phyloP scores from a whole-genome alignment of 257 asterid genomes.

The Rauvolfia tetraphylla region DNA sequence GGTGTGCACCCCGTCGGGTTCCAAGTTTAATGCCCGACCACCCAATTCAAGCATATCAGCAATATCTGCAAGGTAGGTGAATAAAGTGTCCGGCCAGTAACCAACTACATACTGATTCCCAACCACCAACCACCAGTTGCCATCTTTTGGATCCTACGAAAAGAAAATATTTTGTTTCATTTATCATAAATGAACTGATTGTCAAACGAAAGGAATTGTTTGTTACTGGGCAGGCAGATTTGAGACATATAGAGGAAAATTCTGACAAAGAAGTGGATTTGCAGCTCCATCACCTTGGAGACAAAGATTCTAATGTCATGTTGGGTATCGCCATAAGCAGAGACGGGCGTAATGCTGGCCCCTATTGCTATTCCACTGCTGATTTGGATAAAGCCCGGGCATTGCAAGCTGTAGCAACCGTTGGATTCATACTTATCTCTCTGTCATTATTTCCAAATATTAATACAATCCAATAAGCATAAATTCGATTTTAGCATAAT shows the following conservation, averaged over 20 bases:
- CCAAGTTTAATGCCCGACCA: constrained; percentile 72
- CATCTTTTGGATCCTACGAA: constrained; percentile 69
- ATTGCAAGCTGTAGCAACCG: constrained; percentile 77
- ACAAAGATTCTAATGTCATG: constrained; percentile 74
- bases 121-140: constrained; percentile 80
- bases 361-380: constrained; percentile 68
- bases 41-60: constrained; percentile 84
- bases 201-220: too few species aligned
- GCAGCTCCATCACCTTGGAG: constrained; percentile 60
- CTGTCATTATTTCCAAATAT: constrained; percentile 45
- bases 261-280: constrained; percentile 6
- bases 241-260: too few species aligned
- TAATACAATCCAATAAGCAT: constrained; percentile 15
- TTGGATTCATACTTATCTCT: constrained; percentile 79
- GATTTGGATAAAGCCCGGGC: constrained; percentile 78
- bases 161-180: not conserved
- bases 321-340: constrained; percentile 49
- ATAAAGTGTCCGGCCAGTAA: constrained; percentile 71
- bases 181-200: too few species aligned
- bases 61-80: constrained; percentile 53
- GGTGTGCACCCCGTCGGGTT: constrained; percentile 63
- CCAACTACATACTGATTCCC: constrained; percentile 53
- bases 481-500: constrained; percentile 15
- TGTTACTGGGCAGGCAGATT: too few species aligned
- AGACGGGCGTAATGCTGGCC: constrained; percentile 68